phyloP scores from a whole-genome alignment of 345 rosid species.

The Theobroma cacao region DNA sequence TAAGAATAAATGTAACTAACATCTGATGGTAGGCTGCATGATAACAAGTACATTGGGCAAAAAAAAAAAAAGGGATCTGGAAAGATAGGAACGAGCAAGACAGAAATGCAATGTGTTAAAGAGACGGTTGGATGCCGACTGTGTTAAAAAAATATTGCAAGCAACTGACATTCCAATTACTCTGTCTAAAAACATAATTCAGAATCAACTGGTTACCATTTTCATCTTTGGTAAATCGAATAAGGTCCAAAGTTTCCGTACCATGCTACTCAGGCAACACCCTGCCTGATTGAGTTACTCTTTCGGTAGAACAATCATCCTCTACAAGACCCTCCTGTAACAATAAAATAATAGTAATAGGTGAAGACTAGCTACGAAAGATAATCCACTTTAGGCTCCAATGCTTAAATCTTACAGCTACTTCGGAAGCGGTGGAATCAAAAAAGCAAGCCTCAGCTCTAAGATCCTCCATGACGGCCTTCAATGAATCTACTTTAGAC shows the following conservation, averaged over 20 bases:
- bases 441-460: conserved; percentile 78
- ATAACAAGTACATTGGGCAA: neutral
- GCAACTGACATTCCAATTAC: neutral
- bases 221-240: neutral
- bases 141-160: neutral
- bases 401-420: conserved; percentile 65
- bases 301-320: conserved; percentile 42
- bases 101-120: neutral
- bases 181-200: neutral
- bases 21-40: neutral
- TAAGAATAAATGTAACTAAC: neutral
- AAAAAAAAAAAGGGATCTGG: too few species aligned
- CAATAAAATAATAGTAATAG: neutral
- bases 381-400: too few species aligned
- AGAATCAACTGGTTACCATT: neutral
- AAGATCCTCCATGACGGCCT: conserved; percentile 73
- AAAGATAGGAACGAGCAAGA: neutral
- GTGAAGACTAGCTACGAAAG: neutral
- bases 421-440: conserved; percentile 71
- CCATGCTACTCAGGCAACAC: conserved; percentile 5
- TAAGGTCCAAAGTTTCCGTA: neutral
- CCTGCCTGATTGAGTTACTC: conserved; percentile 38
- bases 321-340: conserved; percentile 80
- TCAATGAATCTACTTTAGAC: conserved; percentile 55
- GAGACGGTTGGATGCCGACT: neutral